A percentile compares a stretch with the other conserved stretches of the same genome.
These are phyloP conservation scores for Trichoderma sp. DNA, from an alignment of 2,329 filamentous ascomycete species.

Conservation along the genomic window DNA sequence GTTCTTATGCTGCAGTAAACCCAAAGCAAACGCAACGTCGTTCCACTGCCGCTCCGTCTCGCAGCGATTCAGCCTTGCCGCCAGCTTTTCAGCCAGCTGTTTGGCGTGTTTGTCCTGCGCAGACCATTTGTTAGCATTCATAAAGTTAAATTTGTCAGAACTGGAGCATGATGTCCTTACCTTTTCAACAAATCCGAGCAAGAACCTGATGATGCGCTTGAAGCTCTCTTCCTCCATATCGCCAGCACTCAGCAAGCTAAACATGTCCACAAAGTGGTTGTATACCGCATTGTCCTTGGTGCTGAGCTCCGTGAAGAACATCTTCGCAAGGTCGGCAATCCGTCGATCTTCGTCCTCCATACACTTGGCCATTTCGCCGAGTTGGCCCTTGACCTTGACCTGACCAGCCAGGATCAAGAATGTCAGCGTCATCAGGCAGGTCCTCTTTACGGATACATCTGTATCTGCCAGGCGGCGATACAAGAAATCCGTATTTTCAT, in stretches of 20 bases:
- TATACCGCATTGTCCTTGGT: constrained; percentile 99
- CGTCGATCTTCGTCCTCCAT: constrained; percentile 94
- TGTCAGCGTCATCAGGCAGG: constrained; percentile 96
- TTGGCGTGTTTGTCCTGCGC: constrained; percentile 94
- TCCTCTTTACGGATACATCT: constrained; percentile 90
- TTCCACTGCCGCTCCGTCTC: constrained; percentile 97
- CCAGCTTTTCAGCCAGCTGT: constrained; percentile 89
- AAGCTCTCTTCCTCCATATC: constrained; percentile 84
- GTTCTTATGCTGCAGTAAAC: constrained; percentile 88
- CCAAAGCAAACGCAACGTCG: constrained; percentile 91
- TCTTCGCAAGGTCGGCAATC: constrained; percentile 89
- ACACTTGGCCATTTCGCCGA: constrained; percentile 99
- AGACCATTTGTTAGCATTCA: not conserved
- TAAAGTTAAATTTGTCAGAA: no score
- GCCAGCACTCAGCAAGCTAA: constrained; percentile 86
- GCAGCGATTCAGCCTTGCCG: constrained; percentile 80
- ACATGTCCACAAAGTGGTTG: constrained; percentile 99
- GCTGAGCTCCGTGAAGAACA: constrained; percentile 98
- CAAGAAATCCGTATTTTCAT: constrained; percentile 98
- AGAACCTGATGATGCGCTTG: constrained; percentile 84
- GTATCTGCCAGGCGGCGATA: constrained; percentile 90
- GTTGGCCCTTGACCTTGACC: constrained; percentile 98
- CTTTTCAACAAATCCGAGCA: constrained; percentile 97
- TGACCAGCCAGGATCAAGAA: constrained; percentile 97
- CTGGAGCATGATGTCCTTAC: constrained; percentile 52